phyloP scores from a whole-genome alignment of 2,329 filamentous ascomycete species.

The Rutstroemia sp. region DNA sequence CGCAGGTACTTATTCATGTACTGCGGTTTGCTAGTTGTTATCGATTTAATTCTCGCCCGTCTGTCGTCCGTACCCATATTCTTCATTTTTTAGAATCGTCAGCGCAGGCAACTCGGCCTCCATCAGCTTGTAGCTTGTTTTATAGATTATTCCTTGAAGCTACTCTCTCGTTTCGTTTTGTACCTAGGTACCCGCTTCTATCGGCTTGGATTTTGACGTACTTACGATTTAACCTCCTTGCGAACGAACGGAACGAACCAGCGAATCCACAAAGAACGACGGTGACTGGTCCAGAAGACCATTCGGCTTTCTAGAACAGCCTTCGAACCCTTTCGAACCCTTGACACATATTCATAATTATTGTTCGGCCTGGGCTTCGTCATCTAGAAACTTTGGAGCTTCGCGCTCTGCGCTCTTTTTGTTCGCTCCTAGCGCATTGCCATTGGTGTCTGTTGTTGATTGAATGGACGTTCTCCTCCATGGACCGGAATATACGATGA shows the following conservation, averaged over 20 bases:
- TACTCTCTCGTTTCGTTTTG: background rate
- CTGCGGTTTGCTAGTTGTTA: too few species aligned
- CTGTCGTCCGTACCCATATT: too few species aligned
- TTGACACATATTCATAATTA: background rate
- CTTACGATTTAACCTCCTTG: background rate
- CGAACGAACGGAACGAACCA: background rate
- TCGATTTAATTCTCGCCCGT: too few species aligned
- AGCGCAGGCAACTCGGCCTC: too few species aligned
- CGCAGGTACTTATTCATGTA: too few species aligned
- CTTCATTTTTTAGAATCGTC: too few species aligned
- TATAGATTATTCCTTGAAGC: background rate
- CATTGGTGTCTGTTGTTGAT: conserved; percentile 1
- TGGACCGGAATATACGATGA: conserved; percentile 68
- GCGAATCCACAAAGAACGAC: background rate
- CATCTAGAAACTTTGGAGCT: conserved; percentile 3
- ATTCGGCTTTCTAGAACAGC: background rate
- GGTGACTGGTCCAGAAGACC: background rate
- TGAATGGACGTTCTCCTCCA: conserved; percentile 21
- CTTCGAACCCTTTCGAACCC: background rate
- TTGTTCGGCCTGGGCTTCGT: background rate
- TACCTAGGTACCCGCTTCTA: background rate
- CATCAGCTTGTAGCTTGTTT: conserved; percentile 2
- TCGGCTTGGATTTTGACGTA: background rate
- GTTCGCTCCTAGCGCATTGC: background rate
- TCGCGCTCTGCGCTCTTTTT: conserved; percentile 5